These are phyloP conservation scores for Yamadazyma phyllophila DNA, from an alignment of 805 yeast genomes.

Conservation along the genomic window DNA sequence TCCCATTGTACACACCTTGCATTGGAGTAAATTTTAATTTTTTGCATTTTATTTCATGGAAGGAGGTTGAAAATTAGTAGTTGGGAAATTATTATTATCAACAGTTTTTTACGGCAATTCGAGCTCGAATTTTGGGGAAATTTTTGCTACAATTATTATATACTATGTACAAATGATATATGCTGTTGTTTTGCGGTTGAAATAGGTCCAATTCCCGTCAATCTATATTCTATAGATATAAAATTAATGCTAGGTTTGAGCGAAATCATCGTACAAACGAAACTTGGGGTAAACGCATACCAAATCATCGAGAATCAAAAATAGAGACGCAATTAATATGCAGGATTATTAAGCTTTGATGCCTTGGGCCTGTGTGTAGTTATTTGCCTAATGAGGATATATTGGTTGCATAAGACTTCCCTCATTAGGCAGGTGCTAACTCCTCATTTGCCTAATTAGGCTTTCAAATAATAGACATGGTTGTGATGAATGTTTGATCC, in stretches of 20 bases:
- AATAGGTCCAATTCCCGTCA: too few species aligned
- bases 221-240: background rate
- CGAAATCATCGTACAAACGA: conserved; percentile 2
- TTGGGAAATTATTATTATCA: conserved; percentile 1
- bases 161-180: background rate
- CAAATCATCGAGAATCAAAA: conserved; percentile 6
- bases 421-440: conserved; percentile 10
- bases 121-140: background rate
- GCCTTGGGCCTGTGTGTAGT: conserved; percentile 4
- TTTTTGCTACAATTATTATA: background rate
- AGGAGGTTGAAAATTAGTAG: background rate
- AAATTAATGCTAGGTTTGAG: background rate
- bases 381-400: conserved; percentile 14
- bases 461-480: conserved; percentile 3
- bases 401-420: conserved; percentile 15
- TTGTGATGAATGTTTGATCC: background rate
- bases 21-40: background rate
- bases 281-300: conserved; percentile 8
- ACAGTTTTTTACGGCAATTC: conserved; percentile 2
- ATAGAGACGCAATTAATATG: background rate
- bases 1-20: conserved; percentile 7
- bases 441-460: conserved; percentile 17
- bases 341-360: background rate
- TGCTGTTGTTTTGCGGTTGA: too few species aligned
- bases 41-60: background rate